Base-by-base conservation (phyloP, 2,329 filamentous ascomycete genomes). In the Byssochlamys sp. region DNA sequence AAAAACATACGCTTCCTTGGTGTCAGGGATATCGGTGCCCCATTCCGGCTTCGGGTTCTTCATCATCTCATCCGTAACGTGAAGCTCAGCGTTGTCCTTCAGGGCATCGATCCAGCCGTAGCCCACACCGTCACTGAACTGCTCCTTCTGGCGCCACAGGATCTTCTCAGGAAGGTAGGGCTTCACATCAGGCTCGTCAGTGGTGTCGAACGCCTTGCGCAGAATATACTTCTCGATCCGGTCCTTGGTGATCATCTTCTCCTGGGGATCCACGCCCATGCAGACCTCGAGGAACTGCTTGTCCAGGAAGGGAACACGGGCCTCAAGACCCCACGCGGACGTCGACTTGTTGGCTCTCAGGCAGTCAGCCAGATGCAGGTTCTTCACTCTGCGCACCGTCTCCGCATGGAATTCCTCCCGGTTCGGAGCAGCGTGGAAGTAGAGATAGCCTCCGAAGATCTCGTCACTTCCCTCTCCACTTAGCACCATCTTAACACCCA, bases 401-500 rank as follows among this genome's bases (percentile, higher is more conserved):
- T 99, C 94, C 72, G 88, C 85, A 79, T 99, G 94, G 81, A 99
- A 95, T n/a, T 85, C 88, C 67, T 88, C 84, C 80, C 88, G 92
- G 80, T 90, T 83, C 25, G 94, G 94, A 1, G 94, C 94, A 60
- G 87, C 89, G 76, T 96, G 91, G 85, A 99, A 99, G 82, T 99
- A 99, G 24, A 99, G 85, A 76, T 99, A 99, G 55, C 94, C 94
- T 62, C 94, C 94, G 66, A 97, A 97, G 73, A 96, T 96, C 78
- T 99, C 94, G 74, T 99, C 94, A 69, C 89, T 94, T 54, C 94
- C 94, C 78, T 99, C 94, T 61, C 94, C 94, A 69, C 89, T 95
- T 61, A 99, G 83, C 58, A 99, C 94, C 94, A 99, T 99, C 84
- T 99, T 99, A 71, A 99, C 89, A 62, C 94, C 94, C 86, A 96